Percentiles rank a stretch among this genome's conserved stretches.
Conservation (phyloP, 1,284 basidiomycete genomes). For the Amylostereum chailletii region DNA sequence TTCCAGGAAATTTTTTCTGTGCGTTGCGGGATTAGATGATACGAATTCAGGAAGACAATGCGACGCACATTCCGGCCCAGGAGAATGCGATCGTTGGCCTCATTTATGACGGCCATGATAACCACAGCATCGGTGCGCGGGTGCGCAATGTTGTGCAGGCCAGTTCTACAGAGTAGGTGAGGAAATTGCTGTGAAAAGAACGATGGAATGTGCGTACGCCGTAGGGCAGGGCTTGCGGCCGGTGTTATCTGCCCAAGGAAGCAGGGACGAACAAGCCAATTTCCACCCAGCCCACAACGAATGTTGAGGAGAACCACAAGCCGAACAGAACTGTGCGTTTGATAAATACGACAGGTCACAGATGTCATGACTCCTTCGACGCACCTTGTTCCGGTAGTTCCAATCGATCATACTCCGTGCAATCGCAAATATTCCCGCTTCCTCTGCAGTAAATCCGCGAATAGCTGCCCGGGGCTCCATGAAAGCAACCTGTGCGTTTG, state of each 20-base stretch:
- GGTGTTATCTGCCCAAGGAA: conserved; percentile 61
- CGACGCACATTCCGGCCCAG: conserved; percentile 75
- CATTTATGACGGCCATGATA: conserved; percentile 84
- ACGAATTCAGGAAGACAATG: not conserved
- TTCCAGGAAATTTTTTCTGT: conserved; percentile 60
- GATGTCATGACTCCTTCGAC: conserved; percentile 2
- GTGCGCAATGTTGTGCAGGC: conserved; percentile 84
- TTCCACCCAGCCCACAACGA: conserved; percentile 98
- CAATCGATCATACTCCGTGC: conserved; percentile 82
- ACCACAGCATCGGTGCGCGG: conserved; percentile 87
- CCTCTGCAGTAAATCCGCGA: conserved; percentile 42
- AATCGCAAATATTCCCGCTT: conserved; percentile 68
- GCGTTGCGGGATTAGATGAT: not conserved
- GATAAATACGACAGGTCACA: conserved; percentile 6
- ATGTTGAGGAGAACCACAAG: conserved; percentile 77
- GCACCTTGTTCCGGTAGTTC: conserved; percentile 79
- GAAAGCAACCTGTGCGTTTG: conserved; percentile 44
- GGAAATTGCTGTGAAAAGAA: conserved; percentile 2
- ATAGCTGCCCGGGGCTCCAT: conserved; percentile 62
- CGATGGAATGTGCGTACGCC: conserved; percentile 32
- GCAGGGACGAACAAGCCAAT: conserved; percentile 65
- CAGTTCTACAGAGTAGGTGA: conserved; percentile 41
- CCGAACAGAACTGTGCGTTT: conserved; percentile 70
- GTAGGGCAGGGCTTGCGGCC: conserved; percentile 60
- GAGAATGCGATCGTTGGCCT: conserved; percentile 72